Base-by-base conservation (phyloP, 495 filamentous ascomycete species). In the Penicillium diatomitis region DNA sequence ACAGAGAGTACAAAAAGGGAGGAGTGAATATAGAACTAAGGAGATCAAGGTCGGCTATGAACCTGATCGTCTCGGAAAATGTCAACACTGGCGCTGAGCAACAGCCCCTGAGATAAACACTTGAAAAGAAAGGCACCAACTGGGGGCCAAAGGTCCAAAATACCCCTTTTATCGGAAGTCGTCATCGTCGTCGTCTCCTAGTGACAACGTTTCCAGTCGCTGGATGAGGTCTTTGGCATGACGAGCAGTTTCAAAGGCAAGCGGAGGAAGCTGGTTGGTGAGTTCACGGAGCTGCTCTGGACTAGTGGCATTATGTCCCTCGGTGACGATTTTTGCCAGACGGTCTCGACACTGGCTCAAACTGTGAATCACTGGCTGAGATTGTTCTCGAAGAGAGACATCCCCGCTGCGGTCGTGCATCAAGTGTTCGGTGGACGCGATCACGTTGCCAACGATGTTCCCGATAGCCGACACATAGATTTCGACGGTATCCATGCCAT, bases 231-330 rank as follows among this genome's bases (percentile, higher is more conserved):
- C 85, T 60, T 89, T 94, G 49, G 85, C 89, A 64, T 87, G 83
- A 37, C 86, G 74, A 2, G 87, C 89, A 58, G 92, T 84, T 69
- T 89, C 86, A 65, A 95, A 95, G 11, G 88, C 88, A 53, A 94
- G 80, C 6, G 88, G 88, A 11, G 89, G 86, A 39, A 90, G 69
- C 41, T 76, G 83, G 60, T 82, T 82, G 41, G 78, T 84, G 69
- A 82, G 83, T 57, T 77, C 80, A 40, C 77, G 80, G 69, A 80
- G 76, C 47, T 77, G 71, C 34, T 65, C 65, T 27, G 77, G 65
- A 12, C 68, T 70, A 6, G 70, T 71, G 2, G 81, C 70, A 2
- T 75, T 70, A 49, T 81, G 69, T 50, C 82, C 84, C 47, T 81
- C 75, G 12, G 78, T 74, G n/a, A 79, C 80, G n/a, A 83, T 81